Evolutionary conservation across 176 grass and related monocot species (phyloP).

Genomic region (Musa acuminata): DNA sequence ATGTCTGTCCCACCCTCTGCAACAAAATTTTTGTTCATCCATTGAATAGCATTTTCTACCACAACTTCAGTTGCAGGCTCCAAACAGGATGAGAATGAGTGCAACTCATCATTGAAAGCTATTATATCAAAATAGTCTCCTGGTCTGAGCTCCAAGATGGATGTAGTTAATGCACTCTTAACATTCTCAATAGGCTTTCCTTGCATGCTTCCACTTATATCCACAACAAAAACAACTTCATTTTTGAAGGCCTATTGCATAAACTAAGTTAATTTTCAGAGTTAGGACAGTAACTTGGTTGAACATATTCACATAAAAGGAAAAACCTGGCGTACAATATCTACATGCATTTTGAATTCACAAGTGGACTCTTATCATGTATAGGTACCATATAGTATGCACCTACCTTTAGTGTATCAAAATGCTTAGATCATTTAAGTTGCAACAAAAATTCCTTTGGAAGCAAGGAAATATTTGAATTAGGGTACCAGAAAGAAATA

Average conservation of each 20-base stretch:
- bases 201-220: conserved; percentile 93
- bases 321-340: background rate
- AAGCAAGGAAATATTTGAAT: no score
- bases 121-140: conserved; percentile 83
- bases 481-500: no score
- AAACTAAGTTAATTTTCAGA: background rate
- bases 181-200: conserved; percentile 85
- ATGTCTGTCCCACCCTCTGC: conserved; percentile 72
- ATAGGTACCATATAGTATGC: no score
- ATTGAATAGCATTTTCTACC: conserved; percentile 52
- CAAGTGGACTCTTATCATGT: no score
- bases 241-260: conserved; percentile 63
- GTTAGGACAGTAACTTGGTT: background rate
- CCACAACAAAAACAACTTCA: conserved; percentile 68
- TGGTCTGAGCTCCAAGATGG: conserved; percentile 58
- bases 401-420: no score
- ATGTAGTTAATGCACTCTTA: conserved; percentile 46
- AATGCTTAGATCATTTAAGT: background rate
- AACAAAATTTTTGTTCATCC: conserved; percentile 60
- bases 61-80: conserved; percentile 58
- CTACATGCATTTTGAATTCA: background rate
- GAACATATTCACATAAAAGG: background rate
- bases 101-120: conserved; percentile 64
- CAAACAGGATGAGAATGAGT: conserved; percentile 66
- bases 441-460: no score